A percentile compares a stretch with the other conserved stretches of the same genome.
Conservation (phyloP, 1,284 basidiomycete genomes). For the Ceratorhiza oryzae-sativae region DNA sequence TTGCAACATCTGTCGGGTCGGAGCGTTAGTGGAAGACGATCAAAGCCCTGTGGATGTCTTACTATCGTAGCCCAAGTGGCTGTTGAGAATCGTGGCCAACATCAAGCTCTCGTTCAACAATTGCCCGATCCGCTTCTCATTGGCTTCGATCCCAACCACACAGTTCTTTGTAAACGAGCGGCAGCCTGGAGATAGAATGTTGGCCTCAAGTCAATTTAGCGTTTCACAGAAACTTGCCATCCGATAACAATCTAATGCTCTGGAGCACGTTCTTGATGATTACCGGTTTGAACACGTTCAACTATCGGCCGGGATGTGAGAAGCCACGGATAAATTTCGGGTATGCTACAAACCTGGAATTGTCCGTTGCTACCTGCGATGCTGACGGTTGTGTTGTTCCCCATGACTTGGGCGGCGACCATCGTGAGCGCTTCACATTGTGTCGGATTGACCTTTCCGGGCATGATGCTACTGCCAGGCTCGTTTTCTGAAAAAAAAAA, state of each 20-base stretch:
- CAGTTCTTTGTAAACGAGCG: constrained; percentile 97
- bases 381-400: constrained; percentile 94
- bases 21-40: not conserved
- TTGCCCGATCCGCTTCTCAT: constrained; percentile 89
- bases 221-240: constrained; percentile 63
- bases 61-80: constrained; percentile 94
- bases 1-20: constrained; percentile 80
- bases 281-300: constrained; percentile 99
- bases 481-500: constrained; percentile 82
- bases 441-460: constrained; percentile 99
- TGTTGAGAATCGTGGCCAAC: constrained; percentile 95
- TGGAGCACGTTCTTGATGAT: constrained; percentile 98
- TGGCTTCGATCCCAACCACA: constrained; percentile 94
- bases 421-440: constrained; percentile 99
- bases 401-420: constrained; percentile 99
- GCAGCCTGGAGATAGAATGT: constrained; percentile 58
- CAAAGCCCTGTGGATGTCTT: constrained; percentile 52
- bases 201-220: not conserved
- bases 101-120: constrained; percentile 95
- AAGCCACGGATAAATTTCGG: not conserved
- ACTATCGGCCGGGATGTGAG: constrained; percentile 53
- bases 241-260: constrained; percentile 91
- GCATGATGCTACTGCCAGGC: constrained; percentile 99
- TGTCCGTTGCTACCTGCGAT: constrained; percentile 95
- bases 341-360: constrained; percentile 75